phyloP scores from a whole-genome alignment of 371 early-diverging fungal species.

The Rhizopus microsporus region DNA sequence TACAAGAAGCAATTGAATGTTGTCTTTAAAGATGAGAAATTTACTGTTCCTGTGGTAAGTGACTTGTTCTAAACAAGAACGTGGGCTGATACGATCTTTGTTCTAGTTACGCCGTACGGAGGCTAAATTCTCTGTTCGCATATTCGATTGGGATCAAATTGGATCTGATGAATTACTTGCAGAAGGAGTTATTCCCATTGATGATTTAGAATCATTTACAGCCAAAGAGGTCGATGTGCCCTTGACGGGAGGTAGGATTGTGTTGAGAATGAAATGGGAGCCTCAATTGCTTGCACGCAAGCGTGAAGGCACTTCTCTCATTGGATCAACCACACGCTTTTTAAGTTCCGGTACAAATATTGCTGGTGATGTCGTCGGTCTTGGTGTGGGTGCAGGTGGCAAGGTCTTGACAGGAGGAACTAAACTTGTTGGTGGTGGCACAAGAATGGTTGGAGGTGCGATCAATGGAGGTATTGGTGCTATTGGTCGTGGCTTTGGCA shows the following conservation, averaged over 20 bases:
- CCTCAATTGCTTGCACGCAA: slow-evolving; percentile 34
- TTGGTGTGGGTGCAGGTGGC: slow-evolving; percentile 30
- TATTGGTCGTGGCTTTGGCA: slow-evolving; percentile 28
- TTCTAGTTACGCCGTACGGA: slow-evolving; percentile 36
- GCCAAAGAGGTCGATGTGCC: slow-evolving; percentile 17
- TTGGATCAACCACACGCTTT: slow-evolving; percentile 23
- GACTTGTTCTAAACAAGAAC: slow-evolving; percentile 1
- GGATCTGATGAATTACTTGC: slow-evolving; percentile 53
- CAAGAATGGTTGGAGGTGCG: slow-evolving; percentile 19
- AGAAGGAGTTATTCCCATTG: slow-evolving; percentile 25
- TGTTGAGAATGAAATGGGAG: slow-evolving; percentile 31
- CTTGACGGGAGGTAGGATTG: slow-evolving; percentile 17
- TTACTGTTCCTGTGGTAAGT: slow-evolving; percentile 60
- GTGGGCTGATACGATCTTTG: background rate
- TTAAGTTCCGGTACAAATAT: slow-evolving; percentile 19
- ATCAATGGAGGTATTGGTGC: slow-evolving; percentile 24
- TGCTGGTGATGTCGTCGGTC: slow-evolving; percentile 23
- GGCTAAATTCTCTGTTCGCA: slow-evolving; percentile 55
- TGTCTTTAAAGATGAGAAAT: slow-evolving; percentile 67
- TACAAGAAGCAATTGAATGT: slow-evolving; percentile 79
- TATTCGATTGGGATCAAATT: slow-evolving; percentile 79
- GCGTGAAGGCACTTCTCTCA: slow-evolving; percentile 24
- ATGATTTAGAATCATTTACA: slow-evolving; percentile 24
- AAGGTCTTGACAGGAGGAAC: slow-evolving; percentile 26
- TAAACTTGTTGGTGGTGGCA: slow-evolving; percentile 24